These are phyloP conservation scores for Cyberlindnera japonica DNA, from an alignment of 805 yeast species.

Conservation along the genomic window DNA sequence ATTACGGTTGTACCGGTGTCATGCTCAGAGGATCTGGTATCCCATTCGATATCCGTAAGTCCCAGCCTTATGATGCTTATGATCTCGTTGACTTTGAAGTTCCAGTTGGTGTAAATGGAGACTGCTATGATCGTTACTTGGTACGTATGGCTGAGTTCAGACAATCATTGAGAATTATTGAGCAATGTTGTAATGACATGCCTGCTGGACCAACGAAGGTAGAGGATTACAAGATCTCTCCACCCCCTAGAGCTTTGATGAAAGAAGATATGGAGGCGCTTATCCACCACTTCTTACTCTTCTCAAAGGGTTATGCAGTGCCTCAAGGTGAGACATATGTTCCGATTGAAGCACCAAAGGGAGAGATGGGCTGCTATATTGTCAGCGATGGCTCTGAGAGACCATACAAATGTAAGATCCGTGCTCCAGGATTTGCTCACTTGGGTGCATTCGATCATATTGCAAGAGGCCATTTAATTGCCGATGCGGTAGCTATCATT, in stretches of 20 bases:
- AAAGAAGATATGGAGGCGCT: conserved; percentile 91
- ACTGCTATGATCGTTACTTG: conserved; percentile 86
- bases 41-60: conserved; percentile 80
- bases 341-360: conserved; percentile 92
- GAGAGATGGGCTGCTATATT: conserved; percentile 89
- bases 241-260: conserved; percentile 80
- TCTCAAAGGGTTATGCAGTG: conserved; percentile 84
- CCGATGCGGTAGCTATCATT: conserved; percentile 90
- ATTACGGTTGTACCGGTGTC: conserved; percentile 77
- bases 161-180: conserved; percentile 83
- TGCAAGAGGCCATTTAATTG: conserved; percentile 80
- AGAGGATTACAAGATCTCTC: conserved; percentile 81
- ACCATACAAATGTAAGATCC: conserved; percentile 87
- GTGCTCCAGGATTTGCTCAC: conserved; percentile 94
- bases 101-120: conserved; percentile 84
- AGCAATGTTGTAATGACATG: conserved; percentile 87
- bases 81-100: conserved; percentile 82
- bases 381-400: conserved; percentile 88
- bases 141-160: conserved; percentile 90
- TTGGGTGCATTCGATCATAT: conserved; percentile 85
- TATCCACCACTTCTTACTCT: conserved; percentile 83
- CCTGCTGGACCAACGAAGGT: conserved; percentile 90
- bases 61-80: conserved; percentile 89
- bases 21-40: conserved; percentile 91
- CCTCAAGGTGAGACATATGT: conserved; percentile 91